These are phyloP conservation scores for Aspergillus sclerotioniger DNA, from an alignment of 495 filamentous ascomycete genomes.

Conservation along the genomic window DNA sequence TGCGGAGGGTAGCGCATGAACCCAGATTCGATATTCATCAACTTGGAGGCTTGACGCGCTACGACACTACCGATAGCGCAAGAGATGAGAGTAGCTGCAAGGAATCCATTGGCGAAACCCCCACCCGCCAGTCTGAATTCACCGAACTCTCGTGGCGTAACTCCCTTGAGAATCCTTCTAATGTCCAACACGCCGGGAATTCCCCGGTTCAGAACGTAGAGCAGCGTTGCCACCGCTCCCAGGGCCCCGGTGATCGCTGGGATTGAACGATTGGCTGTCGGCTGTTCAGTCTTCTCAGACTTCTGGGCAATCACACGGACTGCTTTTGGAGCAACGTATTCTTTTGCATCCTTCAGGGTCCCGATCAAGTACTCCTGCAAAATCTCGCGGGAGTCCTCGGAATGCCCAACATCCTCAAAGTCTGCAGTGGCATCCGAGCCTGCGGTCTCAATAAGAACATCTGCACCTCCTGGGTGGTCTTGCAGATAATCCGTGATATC, in stretches of 20 bases:
- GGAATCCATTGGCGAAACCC: constrained; percentile 35
- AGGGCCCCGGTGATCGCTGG: neutral
- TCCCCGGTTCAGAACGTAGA: neutral
- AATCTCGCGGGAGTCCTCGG: constrained; percentile 43
- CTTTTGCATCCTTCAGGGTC: constrained; percentile 29
- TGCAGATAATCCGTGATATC: constrained; percentile 49
- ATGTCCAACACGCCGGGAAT: neutral
- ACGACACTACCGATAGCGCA: constrained; percentile 23
- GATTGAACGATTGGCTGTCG: neutral
- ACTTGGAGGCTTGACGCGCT: constrained; percentile 22
- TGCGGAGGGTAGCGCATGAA: constrained; percentile 43
- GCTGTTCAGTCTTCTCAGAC: constrained; percentile 9
- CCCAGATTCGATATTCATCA: constrained; percentile 32
- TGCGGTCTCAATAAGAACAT: constrained; percentile 47
- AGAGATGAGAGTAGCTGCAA: constrained; percentile 30
- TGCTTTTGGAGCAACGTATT: constrained; percentile 24
- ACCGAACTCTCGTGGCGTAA: constrained; percentile 6
- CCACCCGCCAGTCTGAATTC: constrained; percentile 20
- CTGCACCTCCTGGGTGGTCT: constrained; percentile 54
- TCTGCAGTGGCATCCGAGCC: constrained; percentile 51
- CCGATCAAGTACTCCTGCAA: constrained; percentile 30
- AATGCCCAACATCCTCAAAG: constrained; percentile 55
- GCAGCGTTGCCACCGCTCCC: neutral
- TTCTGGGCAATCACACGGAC: constrained; percentile 29
- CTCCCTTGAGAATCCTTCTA: neutral